Evolutionary conservation across 306 rosid genomes (phyloP), one percentile per base, ranked within the genome.

Genomic region (Betula pendula): DNA sequence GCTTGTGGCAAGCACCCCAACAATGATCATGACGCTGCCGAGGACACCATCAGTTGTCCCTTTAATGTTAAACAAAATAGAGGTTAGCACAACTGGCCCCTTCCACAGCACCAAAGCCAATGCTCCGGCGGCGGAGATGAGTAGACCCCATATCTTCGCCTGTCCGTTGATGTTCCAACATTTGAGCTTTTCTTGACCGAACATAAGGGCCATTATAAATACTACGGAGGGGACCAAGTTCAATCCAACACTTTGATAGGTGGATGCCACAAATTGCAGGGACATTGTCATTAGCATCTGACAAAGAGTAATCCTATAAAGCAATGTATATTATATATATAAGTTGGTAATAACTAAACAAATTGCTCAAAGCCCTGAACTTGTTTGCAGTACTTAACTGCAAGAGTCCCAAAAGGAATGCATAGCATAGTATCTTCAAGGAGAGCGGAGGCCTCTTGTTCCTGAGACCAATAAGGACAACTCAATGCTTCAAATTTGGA

Each of bases 401-500:
- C 60, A 71, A 19, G 8, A 49, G 13, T 29, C 75, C 75, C 55
- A 71, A 5, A 19, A 71, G 56, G 63, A 71, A 71, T 15, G 75
- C 48, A 17, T 71, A 71, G 31, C 62, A 31, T 17, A 71, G 47
- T 31, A 71, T 71, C 42, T 50, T 71, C 48, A 71, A 31, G 75
- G 75, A 48, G n/a, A 71, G 45, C 16, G 65, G 65, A 50, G 75
- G 75, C 75, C 75, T 71, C 4, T 29, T 51, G 75, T 71, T 71
- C 75, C 75, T 71, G 60, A 10, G 1, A 49, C 27, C 40, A 71
- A n/a, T n/a, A n/a, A 51, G 6, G 38, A 12, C 17, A 7, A 51
- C 22, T 48, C 43, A 5, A 11, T 38, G 10, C 42, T 48, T 51
- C 29, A 49, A 25, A 15, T 0, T 8, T n/a, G n/a, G n/a, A n/a